Conservation (phyloP, 1,284 basidiomycete genomes). For the Ceratobasidium sp. region DNA sequence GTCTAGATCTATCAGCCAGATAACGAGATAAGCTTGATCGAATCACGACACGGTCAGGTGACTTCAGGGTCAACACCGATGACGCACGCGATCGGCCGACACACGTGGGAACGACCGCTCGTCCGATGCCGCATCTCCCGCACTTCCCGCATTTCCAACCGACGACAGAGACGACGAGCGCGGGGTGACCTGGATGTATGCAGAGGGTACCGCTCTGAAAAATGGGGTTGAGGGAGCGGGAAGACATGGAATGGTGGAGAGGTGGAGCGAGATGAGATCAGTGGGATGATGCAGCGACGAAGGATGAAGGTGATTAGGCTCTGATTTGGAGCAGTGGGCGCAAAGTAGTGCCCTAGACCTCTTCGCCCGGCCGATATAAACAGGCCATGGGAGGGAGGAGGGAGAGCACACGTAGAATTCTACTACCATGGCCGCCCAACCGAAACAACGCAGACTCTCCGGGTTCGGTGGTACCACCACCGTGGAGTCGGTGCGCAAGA, state of each 20-base stretch:
- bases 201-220: too few relatives aligned
- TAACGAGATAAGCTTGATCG: too few relatives aligned
- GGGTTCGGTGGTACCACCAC: conserved; percentile 60
- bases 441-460: conserved; percentile 72
- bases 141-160: not conserved
- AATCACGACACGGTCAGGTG: too few relatives aligned
- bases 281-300: not conserved
- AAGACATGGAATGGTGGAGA: not conserved
- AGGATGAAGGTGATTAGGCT: not conserved
- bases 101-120: not conserved
- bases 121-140: conserved; percentile 1
- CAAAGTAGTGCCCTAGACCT: conserved; percentile 23
- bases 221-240: too few relatives aligned
- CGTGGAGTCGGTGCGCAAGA: conserved; percentile 41
- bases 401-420: not conserved
- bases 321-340: not conserved
- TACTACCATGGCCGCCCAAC: conserved; percentile 52
- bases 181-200: not conserved
- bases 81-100: too few relatives aligned
- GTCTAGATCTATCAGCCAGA: too few relatives aligned
- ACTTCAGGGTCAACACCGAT: too few relatives aligned
- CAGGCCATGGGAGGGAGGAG: not conserved
- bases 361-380: not conserved
- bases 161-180: conserved; percentile 1
- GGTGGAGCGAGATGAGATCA: conserved; percentile 26